Evolutionary conservation across 768 basidiomycete genomes (phyloP).

Genomic region (Daedalea quercina): DNA sequence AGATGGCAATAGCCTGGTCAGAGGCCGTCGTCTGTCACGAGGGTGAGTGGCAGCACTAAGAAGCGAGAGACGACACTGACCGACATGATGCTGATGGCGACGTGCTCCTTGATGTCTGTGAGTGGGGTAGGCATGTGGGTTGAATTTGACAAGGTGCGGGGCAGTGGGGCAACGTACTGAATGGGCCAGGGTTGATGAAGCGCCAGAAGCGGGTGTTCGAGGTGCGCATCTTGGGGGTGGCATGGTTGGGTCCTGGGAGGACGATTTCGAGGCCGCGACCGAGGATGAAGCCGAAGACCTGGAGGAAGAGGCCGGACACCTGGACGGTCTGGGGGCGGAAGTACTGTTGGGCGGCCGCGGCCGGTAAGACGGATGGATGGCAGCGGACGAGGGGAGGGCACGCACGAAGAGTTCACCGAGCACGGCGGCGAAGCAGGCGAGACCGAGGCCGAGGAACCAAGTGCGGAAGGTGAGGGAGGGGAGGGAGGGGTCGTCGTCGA

Average conservation of each 20-base stretch:
- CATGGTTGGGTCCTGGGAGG: slow-evolving; percentile 19
- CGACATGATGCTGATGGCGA: slow-evolving; percentile 29
- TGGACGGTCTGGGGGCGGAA: slow-evolving; percentile 42
- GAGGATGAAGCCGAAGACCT: slow-evolving; percentile 45
- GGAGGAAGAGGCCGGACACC: slow-evolving; percentile 43
- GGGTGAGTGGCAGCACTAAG: too few relatives aligned
- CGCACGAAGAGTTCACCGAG: slow-evolving; percentile 40
- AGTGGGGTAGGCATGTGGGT: background rate
- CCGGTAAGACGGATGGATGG: background rate
- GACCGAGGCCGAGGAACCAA: slow-evolving; percentile 24
- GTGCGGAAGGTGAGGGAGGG: slow-evolving; percentile 24
- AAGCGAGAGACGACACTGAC: slow-evolving; percentile 9
- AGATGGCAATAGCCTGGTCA: slow-evolving; percentile 23
- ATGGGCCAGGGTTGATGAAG: slow-evolving; percentile 31
- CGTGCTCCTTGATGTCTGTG: slow-evolving; percentile 27
- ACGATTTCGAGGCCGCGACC: slow-evolving; percentile 34
- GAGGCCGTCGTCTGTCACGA: slow-evolving; percentile 10
- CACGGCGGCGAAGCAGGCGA: slow-evolving; percentile 27
- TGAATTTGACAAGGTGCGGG: background rate
- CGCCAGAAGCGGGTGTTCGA: slow-evolving; percentile 21
- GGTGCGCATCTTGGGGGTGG: slow-evolving; percentile 17
- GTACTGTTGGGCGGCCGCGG: slow-evolving; percentile 9
- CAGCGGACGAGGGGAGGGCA: background rate
- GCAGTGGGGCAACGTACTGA: slow-evolving; percentile 24
- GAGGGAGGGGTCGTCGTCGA: slow-evolving; percentile 38